Evolutionary conservation across 768 basidiomycete genomes (phyloP).

Genomic region (Gloeophyllum trabeum): DNA sequence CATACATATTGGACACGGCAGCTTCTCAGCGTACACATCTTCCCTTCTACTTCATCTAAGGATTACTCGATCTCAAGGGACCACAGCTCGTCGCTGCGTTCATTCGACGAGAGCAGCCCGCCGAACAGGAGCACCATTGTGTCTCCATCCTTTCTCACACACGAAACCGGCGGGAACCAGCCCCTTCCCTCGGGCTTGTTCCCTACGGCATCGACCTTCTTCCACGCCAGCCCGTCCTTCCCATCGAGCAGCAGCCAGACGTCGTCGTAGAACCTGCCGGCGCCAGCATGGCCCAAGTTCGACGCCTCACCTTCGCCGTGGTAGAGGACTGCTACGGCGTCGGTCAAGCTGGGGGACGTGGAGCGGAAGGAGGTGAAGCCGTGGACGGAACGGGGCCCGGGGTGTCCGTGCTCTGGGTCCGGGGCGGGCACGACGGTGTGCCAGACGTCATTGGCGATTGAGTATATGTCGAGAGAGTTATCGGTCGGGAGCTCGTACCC

Average conservation of each 20-base stretch:
- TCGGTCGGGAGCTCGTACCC: slow-evolving; percentile 22
- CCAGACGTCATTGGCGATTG: slow-evolving; percentile 15
- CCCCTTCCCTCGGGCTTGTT: slow-evolving; percentile 23
- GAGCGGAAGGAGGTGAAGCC: slow-evolving; percentile 19
- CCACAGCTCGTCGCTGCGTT: slow-evolving; percentile 30
- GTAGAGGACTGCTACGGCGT: slow-evolving; percentile 20
- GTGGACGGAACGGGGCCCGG: slow-evolving; percentile 22
- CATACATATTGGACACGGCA: too few species aligned
- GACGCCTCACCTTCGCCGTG: slow-evolving; percentile 25
- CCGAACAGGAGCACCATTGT: slow-evolving; percentile 24
- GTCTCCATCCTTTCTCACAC: slow-evolving; percentile 11
- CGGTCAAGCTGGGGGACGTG: neutral
- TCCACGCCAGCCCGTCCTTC: slow-evolving; percentile 15
- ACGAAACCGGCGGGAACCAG: slow-evolving; percentile 27
- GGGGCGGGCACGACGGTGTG: slow-evolving; percentile 11
- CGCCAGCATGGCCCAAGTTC: slow-evolving; percentile 25
- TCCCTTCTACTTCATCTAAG: too few species aligned
- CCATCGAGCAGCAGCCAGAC: slow-evolving; percentile 19
- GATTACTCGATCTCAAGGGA: slow-evolving; percentile 20
- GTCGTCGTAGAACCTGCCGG: slow-evolving; percentile 28
- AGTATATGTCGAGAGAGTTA: slow-evolving; percentile 23
- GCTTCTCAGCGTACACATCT: too few species aligned
- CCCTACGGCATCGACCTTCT: slow-evolving; percentile 9
- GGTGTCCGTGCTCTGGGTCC: slow-evolving; percentile 18
- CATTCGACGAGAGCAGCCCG: slow-evolving; percentile 28